These are phyloP conservation scores for Cutaneotrichosporon cutaneum DNA, from an alignment of 1,284 basidiomycete genomes.

Conservation along the genomic window DNA sequence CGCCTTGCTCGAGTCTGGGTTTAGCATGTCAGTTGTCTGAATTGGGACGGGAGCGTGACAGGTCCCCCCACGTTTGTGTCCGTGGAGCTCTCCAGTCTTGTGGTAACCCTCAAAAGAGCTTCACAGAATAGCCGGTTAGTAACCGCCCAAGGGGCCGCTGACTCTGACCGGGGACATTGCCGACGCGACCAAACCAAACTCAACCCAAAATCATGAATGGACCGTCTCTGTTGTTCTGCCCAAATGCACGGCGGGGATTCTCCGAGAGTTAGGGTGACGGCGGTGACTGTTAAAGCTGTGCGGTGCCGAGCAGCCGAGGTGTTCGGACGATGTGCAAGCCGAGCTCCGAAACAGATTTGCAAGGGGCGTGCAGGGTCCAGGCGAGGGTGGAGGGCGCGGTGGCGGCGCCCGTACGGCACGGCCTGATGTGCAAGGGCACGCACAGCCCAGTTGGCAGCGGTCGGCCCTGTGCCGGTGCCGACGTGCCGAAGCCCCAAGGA, in stretches of 20 bases:
- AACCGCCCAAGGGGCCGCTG: not conserved
- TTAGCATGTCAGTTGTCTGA: not conserved
- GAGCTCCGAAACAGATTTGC: not conserved
- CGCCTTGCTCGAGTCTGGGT: not conserved
- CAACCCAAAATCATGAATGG: not conserved
- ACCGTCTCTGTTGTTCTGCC: not conserved
- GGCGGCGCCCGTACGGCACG: too few species aligned
- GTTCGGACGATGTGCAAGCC: not conserved
- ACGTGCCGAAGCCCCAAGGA: not conserved
- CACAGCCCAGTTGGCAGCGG: too few species aligned
- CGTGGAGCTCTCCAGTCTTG: not conserved
- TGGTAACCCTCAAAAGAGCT: not conserved
- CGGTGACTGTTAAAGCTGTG: not conserved
- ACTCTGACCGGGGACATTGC: not conserved
- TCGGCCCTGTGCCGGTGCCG: too few species aligned
- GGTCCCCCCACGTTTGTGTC: not conserved
- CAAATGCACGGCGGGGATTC: not conserved
- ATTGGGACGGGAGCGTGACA: not conserved
- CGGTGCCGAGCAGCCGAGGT: not conserved
- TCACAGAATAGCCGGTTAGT: not conserved
- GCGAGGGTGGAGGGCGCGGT: too few species aligned
- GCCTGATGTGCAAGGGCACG: too few species aligned
- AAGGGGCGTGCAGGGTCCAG: too few species aligned
- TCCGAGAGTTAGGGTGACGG: too few species aligned
- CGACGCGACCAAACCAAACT: not conserved